A percentile compares a stretch with the other conserved stretches of the same genome.
phyloP scores from a whole-genome alignment of 129 eudicot species.

The Flaveria trinervia region DNA sequence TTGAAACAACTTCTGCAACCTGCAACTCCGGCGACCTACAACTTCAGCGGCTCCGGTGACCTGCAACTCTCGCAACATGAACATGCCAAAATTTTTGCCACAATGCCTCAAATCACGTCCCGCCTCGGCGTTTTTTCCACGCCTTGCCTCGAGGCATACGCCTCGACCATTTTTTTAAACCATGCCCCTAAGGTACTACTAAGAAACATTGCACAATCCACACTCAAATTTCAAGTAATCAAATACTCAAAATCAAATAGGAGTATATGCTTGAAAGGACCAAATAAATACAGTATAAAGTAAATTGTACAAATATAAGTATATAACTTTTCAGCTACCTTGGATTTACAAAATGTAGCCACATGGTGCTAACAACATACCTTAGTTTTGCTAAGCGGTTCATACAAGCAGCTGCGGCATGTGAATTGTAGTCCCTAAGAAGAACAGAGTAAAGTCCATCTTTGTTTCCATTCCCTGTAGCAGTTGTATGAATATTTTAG shows the following conservation, averaged over 20 bases:
- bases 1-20: too few species aligned
- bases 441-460: conserved; percentile 93
- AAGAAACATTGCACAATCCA: not conserved
- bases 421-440: conserved; percentile 85
- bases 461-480: conserved; percentile 92
- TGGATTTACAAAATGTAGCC: not conserved
- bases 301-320: not conserved
- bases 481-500: not conserved
- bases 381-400: conserved; percentile 95
- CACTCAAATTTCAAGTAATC: not conserved
- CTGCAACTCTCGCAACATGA: too few species aligned
- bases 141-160: too few species aligned
- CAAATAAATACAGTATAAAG: not conserved
- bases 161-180: too few species aligned
- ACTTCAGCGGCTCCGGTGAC: too few species aligned
- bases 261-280: not conserved
- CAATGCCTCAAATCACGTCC: too few species aligned
- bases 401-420: conserved; percentile 99
- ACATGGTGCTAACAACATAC: conserved; percentile 38
- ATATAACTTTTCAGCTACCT: not conserved
- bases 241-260: not conserved
- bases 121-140: too few species aligned
- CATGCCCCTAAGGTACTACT: too few species aligned
- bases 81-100: too few species aligned
- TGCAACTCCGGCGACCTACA: too few species aligned